These are phyloP conservation scores for Clarkia xantiana DNA, from an alignment of 345 rosid genomes.

Conservation along the genomic window DNA sequence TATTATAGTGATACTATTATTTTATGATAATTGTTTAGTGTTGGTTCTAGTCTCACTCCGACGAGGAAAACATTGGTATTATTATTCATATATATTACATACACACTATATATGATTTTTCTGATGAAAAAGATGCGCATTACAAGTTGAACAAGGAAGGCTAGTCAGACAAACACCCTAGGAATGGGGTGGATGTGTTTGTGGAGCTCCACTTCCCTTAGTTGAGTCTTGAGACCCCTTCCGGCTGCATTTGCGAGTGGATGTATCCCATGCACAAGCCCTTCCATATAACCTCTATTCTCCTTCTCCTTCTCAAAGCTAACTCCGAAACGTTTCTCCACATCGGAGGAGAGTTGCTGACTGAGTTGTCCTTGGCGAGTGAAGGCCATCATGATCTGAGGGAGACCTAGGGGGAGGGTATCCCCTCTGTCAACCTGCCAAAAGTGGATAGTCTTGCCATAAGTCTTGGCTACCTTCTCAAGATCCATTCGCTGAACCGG, in stretches of 20 bases:
- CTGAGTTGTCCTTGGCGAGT: constrained; percentile 57
- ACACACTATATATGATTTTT: too few relatives aligned
- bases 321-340: constrained; percentile 31
- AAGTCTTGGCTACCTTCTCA: constrained; percentile 51
- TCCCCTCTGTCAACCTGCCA: constrained; percentile 85
- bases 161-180: constrained; percentile 37
- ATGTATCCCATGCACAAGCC: constrained; percentile 52
- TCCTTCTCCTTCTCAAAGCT: constrained; percentile 38
- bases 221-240: constrained; percentile 28
- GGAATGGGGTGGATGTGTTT: constrained; percentile 35
- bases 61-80: too few relatives aligned
- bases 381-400: constrained; percentile 63
- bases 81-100: too few relatives aligned
- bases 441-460: constrained; percentile 61
- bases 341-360: constrained; percentile 34
- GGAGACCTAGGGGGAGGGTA: constrained; percentile 55
- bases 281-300: constrained; percentile 41
- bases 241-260: constrained; percentile 59
- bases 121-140: too few relatives aligned
- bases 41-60: too few relatives aligned
- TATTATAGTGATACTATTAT: too few relatives aligned
- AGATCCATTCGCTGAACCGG: constrained; percentile 46
- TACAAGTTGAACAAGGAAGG: too few relatives aligned
- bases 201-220: constrained; percentile 42
- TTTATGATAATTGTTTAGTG: too few relatives aligned